A percentile compares a stretch with the other conserved stretches of the same genome.
phyloP scores from a whole-genome alignment of 495 filamentous ascomycete genomes.

The Friedmanniomyces simplex region DNA sequence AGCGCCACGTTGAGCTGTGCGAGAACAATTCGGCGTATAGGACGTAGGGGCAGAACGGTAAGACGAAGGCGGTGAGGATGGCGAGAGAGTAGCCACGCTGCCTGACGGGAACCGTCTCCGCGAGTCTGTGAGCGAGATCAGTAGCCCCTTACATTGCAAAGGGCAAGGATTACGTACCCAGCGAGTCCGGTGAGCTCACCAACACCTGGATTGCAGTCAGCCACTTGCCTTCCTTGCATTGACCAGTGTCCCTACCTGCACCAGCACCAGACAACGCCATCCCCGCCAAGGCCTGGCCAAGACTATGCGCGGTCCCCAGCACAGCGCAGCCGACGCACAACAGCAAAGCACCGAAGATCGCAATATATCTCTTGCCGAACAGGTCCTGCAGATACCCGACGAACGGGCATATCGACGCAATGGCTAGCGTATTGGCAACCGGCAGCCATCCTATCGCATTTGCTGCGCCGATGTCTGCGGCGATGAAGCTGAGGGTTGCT shows the following conservation, averaged over 20 bases:
- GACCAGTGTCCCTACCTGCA: no score
- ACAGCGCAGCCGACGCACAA: slow-evolving; percentile 23
- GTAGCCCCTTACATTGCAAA: background rate
- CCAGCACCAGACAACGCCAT: slow-evolving; percentile 23
- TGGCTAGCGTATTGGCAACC: slow-evolving; percentile 22
- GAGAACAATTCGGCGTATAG: slow-evolving; percentile 24
- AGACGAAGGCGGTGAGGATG: slow-evolving; percentile 22
- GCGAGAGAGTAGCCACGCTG: slow-evolving; percentile 25
- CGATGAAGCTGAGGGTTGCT: slow-evolving; percentile 24
- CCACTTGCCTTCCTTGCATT: no score
- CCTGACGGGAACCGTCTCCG: slow-evolving; percentile 26
- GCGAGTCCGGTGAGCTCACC: slow-evolving; percentile 27
- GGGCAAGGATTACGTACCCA: slow-evolving; percentile 14
- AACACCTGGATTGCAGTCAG: no score
- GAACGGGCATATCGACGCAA: slow-evolving; percentile 24
- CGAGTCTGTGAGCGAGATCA: slow-evolving; percentile 8
- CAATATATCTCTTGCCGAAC: slow-evolving; percentile 26
- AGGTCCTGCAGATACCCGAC: slow-evolving; percentile 27
- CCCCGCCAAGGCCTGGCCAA: slow-evolving; percentile 21
- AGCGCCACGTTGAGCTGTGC: slow-evolving; percentile 18
- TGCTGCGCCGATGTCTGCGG: slow-evolving; percentile 14
- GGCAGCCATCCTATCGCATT: slow-evolving; percentile 24
- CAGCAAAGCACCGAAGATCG: slow-evolving; percentile 18
- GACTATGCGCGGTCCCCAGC: slow-evolving; percentile 21
- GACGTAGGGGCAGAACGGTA: slow-evolving; percentile 27